These are phyloP conservation scores for Ceratobasidium sp. DNA, from an alignment of 1,284 basidiomycete species.

Conservation along the genomic window DNA sequence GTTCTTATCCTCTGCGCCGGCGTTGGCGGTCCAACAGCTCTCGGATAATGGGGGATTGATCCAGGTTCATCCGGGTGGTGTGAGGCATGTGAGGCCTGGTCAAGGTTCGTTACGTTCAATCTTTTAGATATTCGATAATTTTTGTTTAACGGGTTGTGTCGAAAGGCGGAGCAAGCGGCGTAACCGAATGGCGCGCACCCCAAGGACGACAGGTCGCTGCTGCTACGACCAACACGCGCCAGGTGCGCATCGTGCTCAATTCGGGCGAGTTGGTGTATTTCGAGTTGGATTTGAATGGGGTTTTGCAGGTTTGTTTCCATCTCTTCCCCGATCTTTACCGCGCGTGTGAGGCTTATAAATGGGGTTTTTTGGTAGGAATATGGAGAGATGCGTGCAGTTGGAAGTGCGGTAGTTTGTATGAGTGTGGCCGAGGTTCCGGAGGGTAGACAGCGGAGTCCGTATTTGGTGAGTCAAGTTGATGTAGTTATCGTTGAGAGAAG, in stretches of 20 bases:
- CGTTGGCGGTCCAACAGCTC: conserved; percentile 96
- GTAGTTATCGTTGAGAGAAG: no score
- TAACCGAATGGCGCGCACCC: conserved; percentile 94
- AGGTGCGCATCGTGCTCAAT: conserved; percentile 93
- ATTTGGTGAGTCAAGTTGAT: conserved; percentile 83
- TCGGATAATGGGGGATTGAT: conserved; percentile 85
- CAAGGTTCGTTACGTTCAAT: conserved; percentile 55
- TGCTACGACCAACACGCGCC: conserved; percentile 93
- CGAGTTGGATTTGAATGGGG: conserved; percentile 94
- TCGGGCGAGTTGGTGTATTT: conserved; percentile 96
- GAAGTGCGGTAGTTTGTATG: conserved; percentile 92
- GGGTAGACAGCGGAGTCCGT: conserved; percentile 92
- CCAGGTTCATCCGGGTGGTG: conserved; percentile 94
- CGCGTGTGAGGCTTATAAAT: no score
- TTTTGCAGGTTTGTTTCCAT: no score
- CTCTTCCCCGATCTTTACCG: no score
- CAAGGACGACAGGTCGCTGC: conserved; percentile 86
- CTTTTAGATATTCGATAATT: neutral
- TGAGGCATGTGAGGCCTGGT: conserved; percentile 90
- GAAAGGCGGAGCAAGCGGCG: conserved; percentile 54
- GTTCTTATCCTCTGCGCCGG: conserved; percentile 92
- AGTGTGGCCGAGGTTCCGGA: conserved; percentile 96
- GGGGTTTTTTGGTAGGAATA: conserved; percentile 70
- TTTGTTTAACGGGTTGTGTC: neutral
- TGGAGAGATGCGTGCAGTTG: conserved; percentile 96